Evolutionary conservation across 371 early-diverging fungal genomes (phyloP).

Genomic region (Syncephalastrum racemosum): DNA sequence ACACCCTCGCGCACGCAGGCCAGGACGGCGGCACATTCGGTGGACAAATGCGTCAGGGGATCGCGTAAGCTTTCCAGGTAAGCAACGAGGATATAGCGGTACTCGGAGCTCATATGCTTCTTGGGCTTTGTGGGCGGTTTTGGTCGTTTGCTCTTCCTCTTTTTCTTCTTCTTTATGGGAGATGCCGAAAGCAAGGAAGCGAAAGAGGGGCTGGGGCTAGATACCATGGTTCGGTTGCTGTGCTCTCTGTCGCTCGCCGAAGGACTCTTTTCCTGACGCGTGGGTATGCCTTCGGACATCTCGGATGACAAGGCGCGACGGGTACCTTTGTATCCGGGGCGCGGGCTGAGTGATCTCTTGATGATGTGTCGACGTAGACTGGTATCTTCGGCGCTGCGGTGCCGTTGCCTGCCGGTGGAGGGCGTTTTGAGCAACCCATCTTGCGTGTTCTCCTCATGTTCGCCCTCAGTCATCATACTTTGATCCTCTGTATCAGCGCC

Average conservation of each 20-base stretch:
- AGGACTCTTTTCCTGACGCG: too few relatives aligned
- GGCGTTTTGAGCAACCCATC: conserved; percentile 73
- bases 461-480: background rate
- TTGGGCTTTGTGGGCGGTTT: conserved; percentile 31
- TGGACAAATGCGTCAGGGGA: conserved; percentile 50
- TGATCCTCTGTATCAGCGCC: too few relatives aligned
- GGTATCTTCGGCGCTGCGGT: conserved; percentile 63
- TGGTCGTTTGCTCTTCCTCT: background rate
- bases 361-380: conserved; percentile 39
- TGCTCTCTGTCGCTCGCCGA: too few relatives aligned
- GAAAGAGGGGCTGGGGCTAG: too few relatives aligned
- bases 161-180: too few relatives aligned
- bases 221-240: too few relatives aligned
- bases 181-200: too few relatives aligned
- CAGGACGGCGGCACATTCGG: conserved; percentile 46
- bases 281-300: too few relatives aligned
- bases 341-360: conserved; percentile 12
- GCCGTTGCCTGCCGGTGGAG: conserved; percentile 68
- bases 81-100: conserved; percentile 48
- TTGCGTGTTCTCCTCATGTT: conserved; percentile 53
- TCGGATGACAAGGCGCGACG: too few relatives aligned
- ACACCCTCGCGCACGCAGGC: conserved; percentile 45
- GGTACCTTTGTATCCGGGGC: too few relatives aligned
- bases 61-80: conserved; percentile 56
- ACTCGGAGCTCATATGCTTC: conserved; percentile 44